A percentile compares a stretch with the other conserved stretches of the same genome.
phyloP scores from a whole-genome alignment of 306 rosid species.

The Pueraria montana region DNA sequence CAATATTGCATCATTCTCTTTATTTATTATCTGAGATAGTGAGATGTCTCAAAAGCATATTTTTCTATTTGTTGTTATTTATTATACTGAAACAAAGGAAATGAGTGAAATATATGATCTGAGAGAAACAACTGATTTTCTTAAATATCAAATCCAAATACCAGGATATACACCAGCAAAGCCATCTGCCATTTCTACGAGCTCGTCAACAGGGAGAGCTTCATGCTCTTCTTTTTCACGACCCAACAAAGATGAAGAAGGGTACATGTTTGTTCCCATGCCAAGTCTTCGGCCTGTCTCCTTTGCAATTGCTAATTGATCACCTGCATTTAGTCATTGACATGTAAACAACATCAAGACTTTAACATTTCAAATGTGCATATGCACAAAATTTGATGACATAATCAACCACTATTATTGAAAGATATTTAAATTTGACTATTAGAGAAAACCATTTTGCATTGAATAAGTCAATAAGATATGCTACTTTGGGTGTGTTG shows the following conservation, averaged over 20 bases:
- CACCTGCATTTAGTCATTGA: slow-evolving; percentile 59
- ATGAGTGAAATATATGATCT: slow-evolving; percentile 24
- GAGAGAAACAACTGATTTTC: slow-evolving; percentile 31
- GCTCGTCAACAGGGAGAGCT: slow-evolving; percentile 84
- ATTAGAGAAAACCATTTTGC: slow-evolving; percentile 24
- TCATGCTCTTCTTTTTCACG: slow-evolving; percentile 71
- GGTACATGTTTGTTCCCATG: slow-evolving; percentile 97
- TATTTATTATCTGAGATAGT: slow-evolving; percentile 15
- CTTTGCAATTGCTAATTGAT: slow-evolving; percentile 89
- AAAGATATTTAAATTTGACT: slow-evolving; percentile 14
- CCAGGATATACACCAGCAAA: slow-evolving; percentile 95
- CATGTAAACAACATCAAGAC: slow-evolving; percentile 36
- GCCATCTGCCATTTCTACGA: slow-evolving; percentile 91
- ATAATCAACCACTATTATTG: slow-evolving; percentile 19
- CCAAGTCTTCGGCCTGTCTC: slow-evolving; percentile 94
- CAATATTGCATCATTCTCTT: slow-evolving; percentile 25
- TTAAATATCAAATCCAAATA: slow-evolving; percentile 45
- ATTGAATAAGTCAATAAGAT: neutral
- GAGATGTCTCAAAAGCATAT: slow-evolving; percentile 4
- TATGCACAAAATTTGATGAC: slow-evolving; percentile 15
- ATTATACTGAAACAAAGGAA: slow-evolving; percentile 11
- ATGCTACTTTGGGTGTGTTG: neutral
- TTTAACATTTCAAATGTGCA: slow-evolving; percentile 28
- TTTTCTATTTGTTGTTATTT: slow-evolving; percentile 28
- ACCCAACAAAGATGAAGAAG: slow-evolving; percentile 83